Base-by-base conservation (phyloP, 2,329 filamentous ascomycete genomes). In the Fusarium chuoi region DNA sequence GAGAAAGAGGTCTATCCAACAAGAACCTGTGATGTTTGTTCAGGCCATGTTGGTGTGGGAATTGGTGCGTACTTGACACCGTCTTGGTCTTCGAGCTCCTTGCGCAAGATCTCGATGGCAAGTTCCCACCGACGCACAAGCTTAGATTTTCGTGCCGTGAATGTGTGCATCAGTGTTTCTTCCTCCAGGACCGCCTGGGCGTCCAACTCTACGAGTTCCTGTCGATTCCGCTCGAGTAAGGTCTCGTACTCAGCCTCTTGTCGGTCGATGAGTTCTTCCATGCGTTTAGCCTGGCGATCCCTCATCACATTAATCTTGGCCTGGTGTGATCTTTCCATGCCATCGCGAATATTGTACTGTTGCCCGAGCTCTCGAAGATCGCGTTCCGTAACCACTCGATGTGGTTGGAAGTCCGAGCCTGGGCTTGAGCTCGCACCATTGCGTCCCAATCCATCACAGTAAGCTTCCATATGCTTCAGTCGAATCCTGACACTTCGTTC, bases 381-480 rank as follows among this genome's bases (percentile, higher is more conserved):
- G 51, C 87, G 85, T 76, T 90, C 88, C 5, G 90, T 92, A 22
- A 92, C 88, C 2, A 86, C 81, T 13, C 90, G 83, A 2, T 83
- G 81, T 7, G 88, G 87, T 79, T 87, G 60, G 13, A 42, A 48
- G 26, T 42, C 38, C 10, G 71, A 54, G 33, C 78, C 72, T 0
- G 78, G 73, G 36, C 79, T 74, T 3, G 79, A 75, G 39, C 76
- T 81, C 5, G 79, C 83, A 38, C 83, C 55, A 17, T 44, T 59
- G n/a, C 59, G 83, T 8, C 87, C 87, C 4, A 88, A 80, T 8
- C 86, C 86, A 67, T 89, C 85, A 75, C 89, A 91, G 78, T 92
- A 92, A 11, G 89, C 89, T 75, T 92, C 89, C 90, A 92, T 92
- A 73, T 92, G 87, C 77, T 87, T 87, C n/a, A 92, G 82, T 20